phyloP scores from a whole-genome alignment of 805 yeast species.

The Yarrowia sp. region DNA sequence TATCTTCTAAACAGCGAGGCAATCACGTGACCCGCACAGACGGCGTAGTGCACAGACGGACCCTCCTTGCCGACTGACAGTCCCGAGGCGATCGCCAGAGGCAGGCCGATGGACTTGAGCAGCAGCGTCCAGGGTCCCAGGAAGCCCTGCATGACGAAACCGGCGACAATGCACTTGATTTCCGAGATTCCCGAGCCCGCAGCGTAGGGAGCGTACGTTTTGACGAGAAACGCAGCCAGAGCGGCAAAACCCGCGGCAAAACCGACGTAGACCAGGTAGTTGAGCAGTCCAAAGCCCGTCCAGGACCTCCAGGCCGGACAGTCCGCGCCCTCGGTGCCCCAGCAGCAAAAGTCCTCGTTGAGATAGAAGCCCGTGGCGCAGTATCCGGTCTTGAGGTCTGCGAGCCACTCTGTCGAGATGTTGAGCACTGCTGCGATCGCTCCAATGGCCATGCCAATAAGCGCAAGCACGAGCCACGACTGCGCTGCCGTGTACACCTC shows the following conservation, averaged over 20 bases:
- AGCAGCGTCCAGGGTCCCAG: slow-evolving; percentile 67
- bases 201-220: slow-evolving; percentile 76
- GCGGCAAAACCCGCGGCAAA: slow-evolving; percentile 62
- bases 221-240: slow-evolving; percentile 66
- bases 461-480: slow-evolving; percentile 71
- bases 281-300: slow-evolving; percentile 44
- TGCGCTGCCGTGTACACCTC: slow-evolving; percentile 42
- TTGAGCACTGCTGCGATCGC: slow-evolving; percentile 77
- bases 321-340: slow-evolving; percentile 47
- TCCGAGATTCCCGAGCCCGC: slow-evolving; percentile 98
- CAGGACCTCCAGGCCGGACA: slow-evolving; percentile 74
- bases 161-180: slow-evolving; percentile 90
- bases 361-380: slow-evolving; percentile 70
- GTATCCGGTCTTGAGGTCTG: slow-evolving; percentile 73
- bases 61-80: slow-evolving; percentile 96
- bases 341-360: slow-evolving; percentile 77
- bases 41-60: slow-evolving; percentile 96
- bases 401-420: slow-evolving; percentile 82
- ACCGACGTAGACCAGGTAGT: slow-evolving; percentile 56
- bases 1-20: slow-evolving; percentile 51
- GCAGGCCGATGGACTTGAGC: slow-evolving; percentile 77
- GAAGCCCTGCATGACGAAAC: slow-evolving; percentile 77
- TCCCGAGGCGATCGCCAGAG: slow-evolving; percentile 90
- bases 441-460: slow-evolving; percentile 78
- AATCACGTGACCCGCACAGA: slow-evolving; percentile 85